Evolutionary conservation across 139 green algal genomes (phyloP).

Genomic region (Chlamydomonas applanata): DNA sequence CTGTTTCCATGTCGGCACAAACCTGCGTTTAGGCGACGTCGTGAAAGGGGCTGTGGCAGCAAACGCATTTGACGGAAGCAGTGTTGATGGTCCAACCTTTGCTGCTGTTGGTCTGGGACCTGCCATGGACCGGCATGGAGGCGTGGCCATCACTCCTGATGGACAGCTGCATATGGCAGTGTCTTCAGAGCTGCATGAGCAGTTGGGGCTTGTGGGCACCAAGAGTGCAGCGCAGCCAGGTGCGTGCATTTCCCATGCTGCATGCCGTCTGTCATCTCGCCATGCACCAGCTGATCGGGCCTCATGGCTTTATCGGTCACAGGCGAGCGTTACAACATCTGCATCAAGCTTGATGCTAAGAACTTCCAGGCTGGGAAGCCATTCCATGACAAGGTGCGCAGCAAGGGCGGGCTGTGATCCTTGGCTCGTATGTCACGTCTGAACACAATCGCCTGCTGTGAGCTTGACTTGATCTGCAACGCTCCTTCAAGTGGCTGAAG

Average conservation of each 20-base stretch:
- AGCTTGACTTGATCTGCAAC: no score
- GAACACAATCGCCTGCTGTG: no score
- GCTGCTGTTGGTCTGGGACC: background rate
- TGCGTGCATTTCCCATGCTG: background rate
- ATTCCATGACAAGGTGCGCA: conserved; percentile 5
- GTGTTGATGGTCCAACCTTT: background rate
- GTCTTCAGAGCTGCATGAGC: background rate
- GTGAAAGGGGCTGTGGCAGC: background rate
- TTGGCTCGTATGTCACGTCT: no score
- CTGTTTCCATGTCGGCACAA: background rate
- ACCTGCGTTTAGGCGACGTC: background rate
- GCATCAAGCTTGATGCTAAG: background rate
- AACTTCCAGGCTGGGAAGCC: background rate
- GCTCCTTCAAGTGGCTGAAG: background rate
- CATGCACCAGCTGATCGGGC: no score
- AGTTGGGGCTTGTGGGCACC: background rate
- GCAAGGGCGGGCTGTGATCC: no score
- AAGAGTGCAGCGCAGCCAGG: background rate
- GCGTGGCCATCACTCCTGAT: conserved; percentile 4
- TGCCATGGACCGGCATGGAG: conserved; percentile 6
- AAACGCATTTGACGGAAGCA: background rate
- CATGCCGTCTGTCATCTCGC: no score
- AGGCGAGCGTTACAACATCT: conserved; percentile 7
- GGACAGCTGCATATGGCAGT: conserved; percentile 1
- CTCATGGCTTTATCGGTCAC: no score